Conservation (phyloP, 768 basidiomycete genomes). For the Panaeolus papilionaceus region DNA sequence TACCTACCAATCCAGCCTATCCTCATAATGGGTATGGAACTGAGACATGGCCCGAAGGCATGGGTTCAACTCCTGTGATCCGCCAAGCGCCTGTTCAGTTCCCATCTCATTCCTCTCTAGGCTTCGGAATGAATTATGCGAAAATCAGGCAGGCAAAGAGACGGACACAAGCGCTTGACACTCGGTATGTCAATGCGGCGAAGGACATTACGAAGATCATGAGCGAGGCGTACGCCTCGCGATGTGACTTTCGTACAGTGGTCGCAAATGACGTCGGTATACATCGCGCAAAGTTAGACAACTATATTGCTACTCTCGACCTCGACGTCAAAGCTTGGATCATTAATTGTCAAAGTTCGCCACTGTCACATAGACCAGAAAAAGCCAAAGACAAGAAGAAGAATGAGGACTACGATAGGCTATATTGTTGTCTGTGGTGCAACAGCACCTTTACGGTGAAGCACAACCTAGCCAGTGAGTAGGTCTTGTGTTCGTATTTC, state of each 20-base stretch:
- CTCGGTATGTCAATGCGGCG: background rate
- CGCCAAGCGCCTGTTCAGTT: background rate
- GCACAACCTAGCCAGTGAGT: background rate
- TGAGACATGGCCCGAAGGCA: background rate
- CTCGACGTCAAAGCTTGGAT: background rate
- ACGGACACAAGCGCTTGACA: background rate
- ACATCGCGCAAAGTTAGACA: background rate
- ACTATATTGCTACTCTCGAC: background rate
- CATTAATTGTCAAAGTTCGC: background rate
- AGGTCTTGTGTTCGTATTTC: background rate
- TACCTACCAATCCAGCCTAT: background rate
- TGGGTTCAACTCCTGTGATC: background rate
- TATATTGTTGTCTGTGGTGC: conserved; percentile 1
- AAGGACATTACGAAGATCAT: background rate
- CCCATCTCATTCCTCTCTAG: background rate
- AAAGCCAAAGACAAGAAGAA: conserved; percentile 2
- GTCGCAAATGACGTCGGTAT: too few species aligned
- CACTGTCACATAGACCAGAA: background rate
- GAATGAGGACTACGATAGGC: background rate
- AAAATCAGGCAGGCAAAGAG: background rate
- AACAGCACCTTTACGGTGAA: conserved; percentile 4
- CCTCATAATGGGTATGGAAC: background rate
- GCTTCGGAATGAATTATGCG: background rate
- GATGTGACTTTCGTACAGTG: background rate
- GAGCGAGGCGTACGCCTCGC: background rate